Percentiles rank a stretch among this genome's conserved stretches.
Evolutionary conservation across 164 flowering plant genomes (phyloP).

Genomic region (Vitis amurensis): DNA sequence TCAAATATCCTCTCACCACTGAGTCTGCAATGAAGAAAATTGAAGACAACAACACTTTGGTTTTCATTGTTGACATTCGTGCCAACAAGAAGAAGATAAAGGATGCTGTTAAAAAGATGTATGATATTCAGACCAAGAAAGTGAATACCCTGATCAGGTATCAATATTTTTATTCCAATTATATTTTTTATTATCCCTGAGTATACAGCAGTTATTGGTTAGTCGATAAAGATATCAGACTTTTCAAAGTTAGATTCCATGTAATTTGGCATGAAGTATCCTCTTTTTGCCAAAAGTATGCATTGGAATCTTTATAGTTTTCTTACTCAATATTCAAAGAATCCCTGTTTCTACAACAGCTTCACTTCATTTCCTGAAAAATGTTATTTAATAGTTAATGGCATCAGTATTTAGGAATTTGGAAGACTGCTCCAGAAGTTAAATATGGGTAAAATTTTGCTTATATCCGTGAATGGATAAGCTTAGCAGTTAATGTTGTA

Average conservation of each 20-base stretch:
- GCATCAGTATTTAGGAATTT: not conserved
- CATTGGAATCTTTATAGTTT: too few relatives aligned
- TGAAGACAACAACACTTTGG: constrained; percentile 82
- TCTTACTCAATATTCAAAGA: too few relatives aligned
- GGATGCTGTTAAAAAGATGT: constrained; percentile 83
- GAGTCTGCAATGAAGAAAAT: constrained; percentile 84
- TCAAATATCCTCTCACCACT: constrained; percentile 72
- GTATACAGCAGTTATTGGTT: not conserved
- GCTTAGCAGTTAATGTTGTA: too few relatives aligned
- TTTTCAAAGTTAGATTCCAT: not conserved
- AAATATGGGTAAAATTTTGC: not conserved
- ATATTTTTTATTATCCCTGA: not conserved
- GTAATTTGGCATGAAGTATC: not conserved
- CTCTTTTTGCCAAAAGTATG: not conserved
- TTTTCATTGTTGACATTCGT: constrained; percentile 82
- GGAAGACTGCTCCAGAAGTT: not conserved
- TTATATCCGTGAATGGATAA: too few relatives aligned
- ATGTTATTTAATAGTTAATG: not conserved
- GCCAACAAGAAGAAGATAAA: constrained; percentile 87
- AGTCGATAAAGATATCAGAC: not conserved
- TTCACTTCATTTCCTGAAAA: too few relatives aligned
- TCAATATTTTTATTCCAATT: not conserved
- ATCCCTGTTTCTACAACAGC: too few relatives aligned
- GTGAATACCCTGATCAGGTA: constrained; percentile 86
- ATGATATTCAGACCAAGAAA: constrained; percentile 85